Evolutionary conservation across 2,329 filamentous ascomycete genomes (phyloP), one percentile per base, ranked within the genome.

Genomic region (Zymoseptoria tritici): DNA sequence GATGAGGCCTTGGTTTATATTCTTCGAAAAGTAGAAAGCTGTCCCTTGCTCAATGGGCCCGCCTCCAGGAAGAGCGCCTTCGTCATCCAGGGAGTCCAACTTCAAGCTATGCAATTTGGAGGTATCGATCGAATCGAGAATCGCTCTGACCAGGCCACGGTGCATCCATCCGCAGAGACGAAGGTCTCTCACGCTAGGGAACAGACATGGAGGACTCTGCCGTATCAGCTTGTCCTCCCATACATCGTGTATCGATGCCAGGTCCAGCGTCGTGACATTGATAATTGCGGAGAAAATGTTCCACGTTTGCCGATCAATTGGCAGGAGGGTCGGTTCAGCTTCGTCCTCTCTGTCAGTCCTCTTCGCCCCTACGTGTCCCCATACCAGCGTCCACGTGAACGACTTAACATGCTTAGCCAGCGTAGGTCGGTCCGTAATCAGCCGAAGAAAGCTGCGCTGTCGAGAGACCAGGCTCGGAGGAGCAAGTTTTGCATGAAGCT

Each of bases 111-210:
- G 56, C 24, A 62, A 53, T 50, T 60, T 58, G 29, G 46, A 31
- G 2, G 52, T 24, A 31, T 60, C 53, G 13, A 62, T 50, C 4
- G 55, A 53, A 7, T 21, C 53, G n/a, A 58, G 9, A 8, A 62
- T 60, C 21, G 55, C 52, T 29, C 52, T 60, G 22, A 60, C 60
- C 21, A 62, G 24, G 19, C 53, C 54, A 16, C 60, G 58, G 22
- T 60, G 58, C 56, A 58, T 58, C 50, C 56, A 62, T n/a, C 60
- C 60, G 21, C 60, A 53, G 8, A 62, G 58, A 21, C 60, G 53
- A 9, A 62, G 56, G 22, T 62, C 55, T n/a, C n/a, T 62, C 26
- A 62, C 58, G 20, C 31, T 50, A 5, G 61, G 58, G 19, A 62
- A 62, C 13, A 62, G 50, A n/a, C 16, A 24, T 2, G n/a, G 13